Evolutionary conservation across 1,284 basidiomycete genomes (phyloP).

Genomic region (Ustilago tritici): DNA sequence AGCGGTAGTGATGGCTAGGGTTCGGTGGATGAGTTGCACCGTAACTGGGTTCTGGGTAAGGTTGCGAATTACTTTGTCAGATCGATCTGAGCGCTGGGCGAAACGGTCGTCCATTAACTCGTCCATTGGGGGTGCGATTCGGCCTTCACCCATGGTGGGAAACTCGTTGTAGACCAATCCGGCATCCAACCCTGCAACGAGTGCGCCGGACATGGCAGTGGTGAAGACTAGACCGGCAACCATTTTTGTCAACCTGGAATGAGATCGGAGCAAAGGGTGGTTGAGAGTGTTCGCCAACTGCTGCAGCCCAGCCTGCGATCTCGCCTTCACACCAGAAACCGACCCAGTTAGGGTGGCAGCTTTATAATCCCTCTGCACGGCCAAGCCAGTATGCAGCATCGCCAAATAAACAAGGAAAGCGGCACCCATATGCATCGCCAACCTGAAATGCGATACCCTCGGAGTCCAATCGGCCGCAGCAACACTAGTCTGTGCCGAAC

Average conservation of each 20-base stretch:
- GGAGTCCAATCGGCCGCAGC: conserved; percentile 71
- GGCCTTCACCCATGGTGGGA: conserved; percentile 90
- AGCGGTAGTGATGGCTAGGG: conserved; percentile 75
- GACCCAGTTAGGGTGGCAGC: conserved; percentile 73
- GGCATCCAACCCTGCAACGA: conserved; percentile 97
- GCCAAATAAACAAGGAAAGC: conserved; percentile 91
- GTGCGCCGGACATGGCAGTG: conserved; percentile 93
- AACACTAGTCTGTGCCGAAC: conserved; percentile 22
- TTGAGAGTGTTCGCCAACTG: conserved; percentile 51
- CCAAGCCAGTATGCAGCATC: conserved; percentile 87
- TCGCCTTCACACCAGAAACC: conserved; percentile 41
- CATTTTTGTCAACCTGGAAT: conserved; percentile 46
- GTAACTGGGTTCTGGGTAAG: conserved; percentile 97
- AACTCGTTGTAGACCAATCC: conserved; percentile 98
- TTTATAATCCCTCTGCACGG: conserved; percentile 81
- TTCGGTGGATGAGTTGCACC: conserved; percentile 94
- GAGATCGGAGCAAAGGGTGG: conserved; percentile 44
- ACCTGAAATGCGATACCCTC: conserved; percentile 94
- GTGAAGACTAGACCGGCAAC: conserved; percentile 61
- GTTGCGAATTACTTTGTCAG: conserved; percentile 80
- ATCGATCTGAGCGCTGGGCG: conserved; percentile 77
- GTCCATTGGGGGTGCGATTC: conserved; percentile 80
- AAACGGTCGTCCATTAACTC: conserved; percentile 78
- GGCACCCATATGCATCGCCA: conserved; percentile 91
- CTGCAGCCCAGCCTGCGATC: background rate